phyloP scores from a whole-genome alignment of 2,329 filamentous ascomycete species.

The Neonectria neomacrospora region DNA sequence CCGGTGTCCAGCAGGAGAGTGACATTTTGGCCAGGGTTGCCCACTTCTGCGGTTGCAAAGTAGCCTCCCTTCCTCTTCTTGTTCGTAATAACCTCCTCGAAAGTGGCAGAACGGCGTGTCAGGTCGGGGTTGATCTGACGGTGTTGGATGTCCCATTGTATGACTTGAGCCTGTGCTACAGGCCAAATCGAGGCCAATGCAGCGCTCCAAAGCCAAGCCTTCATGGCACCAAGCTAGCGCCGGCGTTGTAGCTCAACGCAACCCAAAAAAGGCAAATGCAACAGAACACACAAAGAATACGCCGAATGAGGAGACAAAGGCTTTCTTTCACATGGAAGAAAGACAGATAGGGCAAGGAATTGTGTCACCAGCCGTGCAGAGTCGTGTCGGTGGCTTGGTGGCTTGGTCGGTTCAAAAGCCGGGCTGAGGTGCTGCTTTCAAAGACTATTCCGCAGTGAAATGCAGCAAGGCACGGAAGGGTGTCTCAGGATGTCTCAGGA shows the following conservation, averaged over 20 bases:
- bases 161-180: slow-evolving; percentile 47
- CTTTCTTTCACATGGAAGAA: slow-evolving; percentile 22
- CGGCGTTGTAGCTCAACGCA: slow-evolving; percentile 5
- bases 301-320: not conserved
- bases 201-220: slow-evolving; percentile 34
- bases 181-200: slow-evolving; percentile 39
- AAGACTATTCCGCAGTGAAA: slow-evolving; percentile 11
- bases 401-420: slow-evolving; percentile 4
- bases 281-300: not conserved
- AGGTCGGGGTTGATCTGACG: slow-evolving; percentile 48
- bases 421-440: not conserved
- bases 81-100: slow-evolving; percentile 58
- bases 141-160: slow-evolving; percentile 61
- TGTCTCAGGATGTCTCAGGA: slow-evolving; percentile 38
- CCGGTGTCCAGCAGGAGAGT: slow-evolving; percentile 72
- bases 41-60: slow-evolving; percentile 66
- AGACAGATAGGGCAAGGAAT: not conserved
- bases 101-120: slow-evolving; percentile 53
- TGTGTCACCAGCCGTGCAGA: slow-evolving; percentile 5
- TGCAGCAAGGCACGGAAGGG: slow-evolving; percentile 30
- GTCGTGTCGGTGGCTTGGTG: slow-evolving; percentile 10
- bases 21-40: slow-evolving; percentile 67
- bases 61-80: slow-evolving; percentile 59
- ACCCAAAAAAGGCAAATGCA: not conserved
- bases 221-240: slow-evolving; percentile 37